Conservation (phyloP, 208 protist species). For the Trypanosoma mega region DNA sequence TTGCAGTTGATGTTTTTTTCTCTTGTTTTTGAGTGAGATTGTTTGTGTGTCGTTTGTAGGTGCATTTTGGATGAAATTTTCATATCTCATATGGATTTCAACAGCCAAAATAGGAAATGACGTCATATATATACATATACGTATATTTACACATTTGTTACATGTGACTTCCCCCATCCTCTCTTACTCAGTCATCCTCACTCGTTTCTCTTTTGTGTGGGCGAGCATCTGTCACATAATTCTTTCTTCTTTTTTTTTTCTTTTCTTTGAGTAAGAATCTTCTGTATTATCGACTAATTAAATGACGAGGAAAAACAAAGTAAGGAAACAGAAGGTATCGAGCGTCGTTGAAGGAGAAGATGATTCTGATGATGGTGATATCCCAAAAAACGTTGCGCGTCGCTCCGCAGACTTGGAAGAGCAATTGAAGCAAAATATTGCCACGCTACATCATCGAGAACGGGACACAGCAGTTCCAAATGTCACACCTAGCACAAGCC, state of each 20-base stretch:
- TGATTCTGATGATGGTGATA: constrained; percentile 15
- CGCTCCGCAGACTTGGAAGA: background rate
- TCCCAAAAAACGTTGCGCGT: background rate
- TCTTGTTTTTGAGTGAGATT: background rate
- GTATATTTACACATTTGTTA: no score
- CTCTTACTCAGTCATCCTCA: no score
- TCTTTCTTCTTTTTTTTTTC: background rate
- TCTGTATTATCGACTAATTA: background rate
- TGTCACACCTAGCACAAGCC: no score
- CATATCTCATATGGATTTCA: no score
- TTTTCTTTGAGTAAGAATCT: background rate
- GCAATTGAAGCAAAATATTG: constrained; percentile 12
- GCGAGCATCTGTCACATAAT: no score
- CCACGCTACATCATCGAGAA: background rate
- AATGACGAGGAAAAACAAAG: background rate
- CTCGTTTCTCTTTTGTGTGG: no score
- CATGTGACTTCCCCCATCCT: no score
- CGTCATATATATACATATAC: no score
- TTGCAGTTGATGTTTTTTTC: background rate
- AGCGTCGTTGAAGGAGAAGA: constrained; percentile 15
- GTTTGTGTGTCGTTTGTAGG: no score
- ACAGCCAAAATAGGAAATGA: constrained; percentile 1
- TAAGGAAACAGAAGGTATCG: background rate
- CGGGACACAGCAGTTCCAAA: no score
- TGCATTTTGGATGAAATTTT: no score